Percentiles rank a stretch among this genome's conserved stretches.
phyloP scores from a whole-genome alignment of 345 rosid species.

The Carallia pectinifolia region DNA sequence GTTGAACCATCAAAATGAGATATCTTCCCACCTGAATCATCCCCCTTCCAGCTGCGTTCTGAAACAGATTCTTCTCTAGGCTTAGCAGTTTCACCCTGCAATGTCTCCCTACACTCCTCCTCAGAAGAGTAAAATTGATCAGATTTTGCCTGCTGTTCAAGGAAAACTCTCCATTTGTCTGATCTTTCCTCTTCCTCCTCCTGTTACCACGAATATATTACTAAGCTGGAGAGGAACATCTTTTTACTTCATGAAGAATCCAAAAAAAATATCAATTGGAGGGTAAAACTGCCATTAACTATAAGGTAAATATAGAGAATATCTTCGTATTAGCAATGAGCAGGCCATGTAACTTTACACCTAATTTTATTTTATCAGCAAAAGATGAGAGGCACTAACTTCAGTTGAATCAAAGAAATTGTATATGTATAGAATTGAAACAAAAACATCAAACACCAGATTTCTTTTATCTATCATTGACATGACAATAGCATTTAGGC shows the following conservation, averaged over 20 bases:
- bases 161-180: conserved; percentile 65
- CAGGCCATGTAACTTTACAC: not conserved
- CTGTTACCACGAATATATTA: conserved; percentile 41
- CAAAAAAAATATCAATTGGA: not conserved
- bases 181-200: conserved; percentile 91
- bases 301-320: not conserved
- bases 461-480: too few species aligned
- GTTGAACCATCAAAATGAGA: conserved; percentile 34
- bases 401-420: not conserved
- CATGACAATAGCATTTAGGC: not conserved
- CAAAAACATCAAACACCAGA: too few species aligned
- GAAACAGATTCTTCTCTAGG: conserved; percentile 16
- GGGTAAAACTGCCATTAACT: not conserved
- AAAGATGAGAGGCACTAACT: not conserved
- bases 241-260: not conserved
- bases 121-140: conserved; percentile 26
- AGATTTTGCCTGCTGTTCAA: conserved; percentile 44
- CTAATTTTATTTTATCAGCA: not conserved
- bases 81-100: conserved; percentile 22
- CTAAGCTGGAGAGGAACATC: conserved; percentile 15
- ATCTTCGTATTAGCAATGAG: not conserved
- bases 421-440: too few species aligned
- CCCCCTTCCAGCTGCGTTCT: conserved; percentile 18
- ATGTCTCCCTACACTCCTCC: conserved; percentile 25
- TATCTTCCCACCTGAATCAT: conserved; percentile 27